Conservation (phyloP, 257 asterid species). For the Scutellaria baicalensis region DNA sequence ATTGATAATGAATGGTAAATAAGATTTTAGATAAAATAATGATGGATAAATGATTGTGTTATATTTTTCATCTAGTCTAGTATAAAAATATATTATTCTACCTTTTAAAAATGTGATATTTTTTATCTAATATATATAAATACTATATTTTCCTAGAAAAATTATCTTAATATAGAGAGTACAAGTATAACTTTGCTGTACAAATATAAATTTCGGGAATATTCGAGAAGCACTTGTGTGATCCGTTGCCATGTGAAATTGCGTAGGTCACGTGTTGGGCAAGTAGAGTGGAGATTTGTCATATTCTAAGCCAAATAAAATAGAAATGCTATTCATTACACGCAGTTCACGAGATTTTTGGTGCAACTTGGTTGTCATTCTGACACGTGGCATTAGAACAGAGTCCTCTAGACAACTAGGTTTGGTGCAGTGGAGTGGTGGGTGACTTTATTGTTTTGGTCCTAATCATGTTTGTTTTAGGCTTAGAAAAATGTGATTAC, state of each 20-base stretch:
- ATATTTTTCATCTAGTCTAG: too few relatives aligned
- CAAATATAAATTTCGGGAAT: background rate
- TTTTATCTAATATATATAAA: too few relatives aligned
- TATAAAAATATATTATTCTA: too few relatives aligned
- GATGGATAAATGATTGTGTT: too few relatives aligned
- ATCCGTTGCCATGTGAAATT: background rate
- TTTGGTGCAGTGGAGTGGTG: background rate
- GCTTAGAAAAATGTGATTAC: background rate
- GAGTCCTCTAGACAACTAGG: background rate
- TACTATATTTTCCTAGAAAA: too few relatives aligned
- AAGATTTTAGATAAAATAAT: too few relatives aligned
- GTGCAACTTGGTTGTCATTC: background rate
- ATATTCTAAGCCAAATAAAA: background rate
- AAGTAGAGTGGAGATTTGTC: slow-evolving; percentile 9
- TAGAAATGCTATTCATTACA: background rate
- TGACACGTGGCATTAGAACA: background rate
- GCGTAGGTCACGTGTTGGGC: slow-evolving; percentile 12
- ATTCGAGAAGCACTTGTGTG: background rate
- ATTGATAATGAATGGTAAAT: too few relatives aligned
- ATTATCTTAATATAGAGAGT: too few relatives aligned
- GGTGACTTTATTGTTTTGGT: background rate
- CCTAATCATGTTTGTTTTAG: background rate
- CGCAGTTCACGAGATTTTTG: background rate
- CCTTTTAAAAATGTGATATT: too few relatives aligned
- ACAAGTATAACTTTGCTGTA: too few relatives aligned